phyloP scores from a whole-genome alignment of 1,139 yeast genomes.

The Lodderomyces metapsilosis region DNA sequence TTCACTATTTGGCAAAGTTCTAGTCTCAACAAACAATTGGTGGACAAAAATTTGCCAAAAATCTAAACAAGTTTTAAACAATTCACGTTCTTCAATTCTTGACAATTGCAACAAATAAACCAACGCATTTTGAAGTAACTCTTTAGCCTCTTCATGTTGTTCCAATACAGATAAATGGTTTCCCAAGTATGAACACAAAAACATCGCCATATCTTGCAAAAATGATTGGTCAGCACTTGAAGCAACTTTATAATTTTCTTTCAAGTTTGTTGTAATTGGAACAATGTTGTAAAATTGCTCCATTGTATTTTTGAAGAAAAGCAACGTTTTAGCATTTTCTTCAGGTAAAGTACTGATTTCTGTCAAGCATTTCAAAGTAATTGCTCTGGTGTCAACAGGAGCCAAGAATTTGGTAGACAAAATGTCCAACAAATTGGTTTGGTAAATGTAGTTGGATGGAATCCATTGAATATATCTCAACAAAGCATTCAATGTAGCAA shows the following conservation, averaged over 20 bases:
- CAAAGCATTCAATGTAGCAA: conserved; percentile 81
- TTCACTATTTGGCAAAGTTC: conserved; percentile 69
- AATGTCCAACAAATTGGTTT: conserved; percentile 73
- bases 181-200: conserved; percentile 77
- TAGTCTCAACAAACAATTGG: conserved; percentile 81
- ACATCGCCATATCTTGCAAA: conserved; percentile 93
- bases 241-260: conserved; percentile 70
- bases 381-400: conserved; percentile 78
- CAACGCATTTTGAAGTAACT: conserved; percentile 68
- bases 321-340: conserved; percentile 69
- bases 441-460: conserved; percentile 85
- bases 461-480: conserved; percentile 92
- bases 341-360: conserved; percentile 68
- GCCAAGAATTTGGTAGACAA: conserved; percentile 74
- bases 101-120: conserved; percentile 82
- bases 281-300: conserved; percentile 68
- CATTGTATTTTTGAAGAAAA: conserved; percentile 72
- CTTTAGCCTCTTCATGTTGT: conserved; percentile 54
- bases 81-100: conserved; percentile 90
- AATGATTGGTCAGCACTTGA: conserved; percentile 87
- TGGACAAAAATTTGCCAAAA: conserved; percentile 88
- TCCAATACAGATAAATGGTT: conserved; percentile 79
- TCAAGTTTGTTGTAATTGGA: conserved; percentile 74
- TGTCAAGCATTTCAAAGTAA: conserved; percentile 86
- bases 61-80: conserved; percentile 91